Conservation (phyloP, 202 grass and related monocot genomes). For the Digitaria exilis region DNA sequence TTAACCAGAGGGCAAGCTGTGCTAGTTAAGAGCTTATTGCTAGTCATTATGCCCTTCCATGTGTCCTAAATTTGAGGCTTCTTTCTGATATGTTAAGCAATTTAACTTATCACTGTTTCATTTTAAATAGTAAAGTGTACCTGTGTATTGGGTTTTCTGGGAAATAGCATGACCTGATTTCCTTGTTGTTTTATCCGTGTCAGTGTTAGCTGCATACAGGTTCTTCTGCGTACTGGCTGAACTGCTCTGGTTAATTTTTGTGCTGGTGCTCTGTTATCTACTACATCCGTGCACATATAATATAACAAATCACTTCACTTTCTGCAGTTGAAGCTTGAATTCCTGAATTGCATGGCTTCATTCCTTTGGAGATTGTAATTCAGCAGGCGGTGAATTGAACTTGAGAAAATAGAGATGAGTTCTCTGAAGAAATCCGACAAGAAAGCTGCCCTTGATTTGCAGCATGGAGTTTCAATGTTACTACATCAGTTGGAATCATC, state of each 20-base stretch:
- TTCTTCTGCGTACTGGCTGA: not conserved
- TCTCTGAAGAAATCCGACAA: constrained; percentile 66
- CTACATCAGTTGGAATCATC: constrained; percentile 75
- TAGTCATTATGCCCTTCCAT: not conserved
- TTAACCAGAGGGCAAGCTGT: not conserved
- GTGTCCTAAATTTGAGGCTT: not conserved
- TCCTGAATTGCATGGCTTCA: not conserved
- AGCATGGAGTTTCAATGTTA: constrained; percentile 74
- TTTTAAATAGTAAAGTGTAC: not conserved
- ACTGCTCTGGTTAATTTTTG: not conserved
- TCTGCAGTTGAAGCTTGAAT: constrained; percentile 4
- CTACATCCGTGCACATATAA: not conserved
- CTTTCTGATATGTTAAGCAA: not conserved
- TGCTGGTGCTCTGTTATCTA: not conserved
- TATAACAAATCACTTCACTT: not conserved
- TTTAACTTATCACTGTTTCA: not conserved
- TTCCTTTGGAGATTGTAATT: not conserved
- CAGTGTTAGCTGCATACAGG: not conserved
- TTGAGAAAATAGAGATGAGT: constrained; percentile 49
- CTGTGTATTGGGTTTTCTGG: not conserved
- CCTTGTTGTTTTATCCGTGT: not conserved
- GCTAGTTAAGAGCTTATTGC: not conserved
- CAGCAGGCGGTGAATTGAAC: not conserved
- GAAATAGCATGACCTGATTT: not conserved
- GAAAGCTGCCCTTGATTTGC: constrained; percentile 59